Evolutionary conservation across 371 early-diverging fungal species (phyloP).

Genomic region (Rhizopus delemar): DNA sequence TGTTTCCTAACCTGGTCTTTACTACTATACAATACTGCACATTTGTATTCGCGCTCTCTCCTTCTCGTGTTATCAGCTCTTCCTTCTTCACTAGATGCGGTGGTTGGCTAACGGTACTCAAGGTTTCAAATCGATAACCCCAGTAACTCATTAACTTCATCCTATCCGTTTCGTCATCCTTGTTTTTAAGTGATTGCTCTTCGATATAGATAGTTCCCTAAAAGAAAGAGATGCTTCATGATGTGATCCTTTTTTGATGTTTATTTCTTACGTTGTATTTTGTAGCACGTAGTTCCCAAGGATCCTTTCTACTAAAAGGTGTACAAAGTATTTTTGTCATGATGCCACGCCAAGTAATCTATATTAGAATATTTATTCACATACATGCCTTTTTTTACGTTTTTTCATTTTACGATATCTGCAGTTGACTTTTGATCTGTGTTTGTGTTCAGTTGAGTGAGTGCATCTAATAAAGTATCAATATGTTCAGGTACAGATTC

Average conservation of each 20-base stretch:
- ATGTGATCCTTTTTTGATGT: background rate
- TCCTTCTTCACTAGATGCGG: conserved; percentile 38
- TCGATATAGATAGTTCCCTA: conserved; percentile 75
- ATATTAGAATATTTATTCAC: background rate
- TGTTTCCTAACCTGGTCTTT: conserved; percentile 70
- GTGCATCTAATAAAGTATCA: conserved; percentile 73
- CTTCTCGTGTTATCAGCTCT: conserved; percentile 42
- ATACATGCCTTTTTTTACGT: background rate
- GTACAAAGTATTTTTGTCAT: conserved; percentile 82
- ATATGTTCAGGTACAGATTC: conserved; percentile 69
- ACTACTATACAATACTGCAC: conserved; percentile 88
- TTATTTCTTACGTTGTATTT: conserved; percentile 55
- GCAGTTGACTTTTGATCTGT: conserved; percentile 13
- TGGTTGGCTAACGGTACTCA: conserved; percentile 59
- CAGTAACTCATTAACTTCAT: conserved; percentile 74
- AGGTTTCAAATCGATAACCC: conserved; percentile 78
- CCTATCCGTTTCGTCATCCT: conserved; percentile 43
- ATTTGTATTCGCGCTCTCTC: conserved; percentile 74
- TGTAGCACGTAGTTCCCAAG: conserved; percentile 81
- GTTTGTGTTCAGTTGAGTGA: conserved; percentile 41
- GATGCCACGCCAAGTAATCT: conserved; percentile 77
- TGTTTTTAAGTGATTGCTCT: conserved; percentile 66
- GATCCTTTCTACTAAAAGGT: conserved; percentile 73
- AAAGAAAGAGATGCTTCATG: background rate
- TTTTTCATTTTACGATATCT: conserved; percentile 46